These are phyloP conservation scores for Uronychia binucleata DNA, from an alignment of 73 alveolate genomes.

Conservation along the genomic window DNA sequence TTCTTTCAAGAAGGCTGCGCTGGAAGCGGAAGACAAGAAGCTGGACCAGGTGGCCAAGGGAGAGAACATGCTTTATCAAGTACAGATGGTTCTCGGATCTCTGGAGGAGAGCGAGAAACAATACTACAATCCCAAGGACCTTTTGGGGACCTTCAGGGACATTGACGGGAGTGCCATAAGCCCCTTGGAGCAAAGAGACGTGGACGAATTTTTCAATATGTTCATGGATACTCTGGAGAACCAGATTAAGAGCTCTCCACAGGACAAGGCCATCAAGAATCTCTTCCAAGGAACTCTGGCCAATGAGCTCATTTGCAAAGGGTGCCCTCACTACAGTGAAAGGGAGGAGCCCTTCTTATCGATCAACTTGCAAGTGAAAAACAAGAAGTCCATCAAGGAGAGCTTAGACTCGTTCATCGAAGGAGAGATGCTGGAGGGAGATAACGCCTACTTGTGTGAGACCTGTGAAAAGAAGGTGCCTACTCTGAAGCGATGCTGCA, in stretches of 20 bases:
- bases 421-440: slow-evolving; percentile 96
- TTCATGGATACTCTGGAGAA: slow-evolving; percentile 88
- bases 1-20: slow-evolving; percentile 64
- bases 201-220: slow-evolving; percentile 90
- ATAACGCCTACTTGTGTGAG: slow-evolving; percentile 94
- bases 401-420: slow-evolving; percentile 79
- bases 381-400: slow-evolving; percentile 74
- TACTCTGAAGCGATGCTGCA: slow-evolving; percentile 87
- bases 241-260: slow-evolving; percentile 74
- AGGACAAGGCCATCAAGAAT: slow-evolving; percentile 78
- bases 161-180: slow-evolving; percentile 82
- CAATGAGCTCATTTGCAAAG: slow-evolving; percentile 75
- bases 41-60: slow-evolving; percentile 39
- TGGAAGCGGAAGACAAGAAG: slow-evolving; percentile 47
- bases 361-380: slow-evolving; percentile 81
- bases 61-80: slow-evolving; percentile 79
- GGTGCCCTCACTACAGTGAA: slow-evolving; percentile 86
- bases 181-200: slow-evolving; percentile 85
- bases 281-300: slow-evolving; percentile 85
- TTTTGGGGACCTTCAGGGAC: slow-evolving; percentile 69
- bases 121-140: slow-evolving; percentile 83
- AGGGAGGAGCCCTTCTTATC: slow-evolving; percentile 89
- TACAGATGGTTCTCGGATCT: slow-evolving; percentile 81
- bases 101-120: slow-evolving; percentile 78
- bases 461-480: slow-evolving; percentile 94